Base-by-base conservation (phyloP, 176 grass and related monocot genomes). In the Oryza officinalis region DNA sequence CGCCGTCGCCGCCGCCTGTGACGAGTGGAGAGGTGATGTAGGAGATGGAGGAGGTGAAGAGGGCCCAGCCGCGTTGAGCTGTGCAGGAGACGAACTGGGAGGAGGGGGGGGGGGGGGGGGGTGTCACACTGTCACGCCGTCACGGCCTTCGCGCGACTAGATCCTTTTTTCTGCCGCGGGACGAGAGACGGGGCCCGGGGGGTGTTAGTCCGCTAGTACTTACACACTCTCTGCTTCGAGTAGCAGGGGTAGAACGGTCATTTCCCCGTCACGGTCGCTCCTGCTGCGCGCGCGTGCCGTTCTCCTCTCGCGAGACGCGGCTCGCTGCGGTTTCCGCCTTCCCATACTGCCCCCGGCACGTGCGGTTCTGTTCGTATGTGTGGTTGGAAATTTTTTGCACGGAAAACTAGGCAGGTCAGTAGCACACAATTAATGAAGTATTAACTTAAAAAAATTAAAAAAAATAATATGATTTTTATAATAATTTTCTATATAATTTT, bases 111-210 rank as follows among this genome's bases (percentile, higher is more conserved):
- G 8, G 8, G 8, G 8, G 8, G 10, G 40, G 40, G 10, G 5
- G 15, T 52, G 49, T 52, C 15, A 28, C 40, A 23, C 71, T 18
- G 14, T 47, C 61, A 33, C 25, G n/a, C n/a, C n/a, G n/a, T n/a
- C n/a, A 32, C 32, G 43, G 77, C 43, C 70, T 13, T 66, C 66
- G 72, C 66, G 72, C 18, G 49, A 52, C 49, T 17, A 52, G 43
- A 35, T 32, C 77, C 64, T 76, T 81, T 76, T 81, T 73, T 74
- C 66, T 37, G 73, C 67, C 52, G 14, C 52, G 46, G 27, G 75
- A 47, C 66, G 61, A 52, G 67, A 20, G 49, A 47, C 45, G 12
- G 45, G 45, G 40, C 9, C 40, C 43, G 32, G 32, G 5, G 32
- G 32, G 31, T 0, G 32, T 5, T 33, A 33, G 32, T 33, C n/a